phyloP scores from a whole-genome alignment of 345 rosid genomes.

The Euphorbia pulcherrima region DNA sequence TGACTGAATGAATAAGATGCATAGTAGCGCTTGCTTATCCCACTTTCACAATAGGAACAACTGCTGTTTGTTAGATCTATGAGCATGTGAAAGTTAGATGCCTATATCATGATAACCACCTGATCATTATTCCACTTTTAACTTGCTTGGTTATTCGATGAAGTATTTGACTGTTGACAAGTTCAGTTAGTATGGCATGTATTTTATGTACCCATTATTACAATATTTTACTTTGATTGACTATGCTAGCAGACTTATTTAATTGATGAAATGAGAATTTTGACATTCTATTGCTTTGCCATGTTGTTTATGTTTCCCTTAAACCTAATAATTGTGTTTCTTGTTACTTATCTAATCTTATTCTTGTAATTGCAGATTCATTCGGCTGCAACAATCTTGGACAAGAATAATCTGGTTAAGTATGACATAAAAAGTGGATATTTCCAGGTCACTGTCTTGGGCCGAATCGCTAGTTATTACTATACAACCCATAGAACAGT shows the following conservation, averaged over 20 bases:
- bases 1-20: not conserved
- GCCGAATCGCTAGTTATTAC: slow-evolving; percentile 94
- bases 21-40: not conserved
- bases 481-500: slow-evolving; percentile 90
- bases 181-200: not conserved
- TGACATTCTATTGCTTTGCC: not conserved
- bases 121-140: not conserved
- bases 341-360: not conserved
- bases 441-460: slow-evolving; percentile 97
- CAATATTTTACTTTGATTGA: not conserved
- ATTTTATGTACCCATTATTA: not conserved
- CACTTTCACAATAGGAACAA: not conserved
- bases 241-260: not conserved
- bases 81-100: not conserved
- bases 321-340: not conserved
- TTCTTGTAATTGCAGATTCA: slow-evolving; percentile 54
- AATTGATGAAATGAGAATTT: not conserved
- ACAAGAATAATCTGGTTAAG: slow-evolving; percentile 82
- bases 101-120: not conserved
- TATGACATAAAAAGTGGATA: slow-evolving; percentile 90
- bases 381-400: slow-evolving; percentile 85
- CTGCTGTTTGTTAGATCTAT: not conserved
- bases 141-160: not conserved
- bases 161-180: no score
- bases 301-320: not conserved